These are phyloP conservation scores for Epichloe sp. DNA, from an alignment of 2,329 filamentous ascomycete species.

Conservation along the genomic window DNA sequence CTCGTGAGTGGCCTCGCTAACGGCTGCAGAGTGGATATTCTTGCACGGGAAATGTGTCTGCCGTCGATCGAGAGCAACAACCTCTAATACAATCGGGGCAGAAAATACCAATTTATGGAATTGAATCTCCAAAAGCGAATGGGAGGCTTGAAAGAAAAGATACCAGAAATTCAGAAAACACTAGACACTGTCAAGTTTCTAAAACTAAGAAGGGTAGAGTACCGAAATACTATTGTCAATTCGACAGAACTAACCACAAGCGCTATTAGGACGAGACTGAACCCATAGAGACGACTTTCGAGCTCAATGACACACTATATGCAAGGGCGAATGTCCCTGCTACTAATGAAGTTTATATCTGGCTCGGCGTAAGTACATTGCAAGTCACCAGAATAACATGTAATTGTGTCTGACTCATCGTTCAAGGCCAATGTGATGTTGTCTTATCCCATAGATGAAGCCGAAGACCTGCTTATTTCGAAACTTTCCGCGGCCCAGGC, in stretches of 20 bases:
- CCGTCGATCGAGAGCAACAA: not conserved
- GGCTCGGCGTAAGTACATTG: constrained; percentile 60
- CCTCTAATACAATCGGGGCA: constrained; percentile 22
- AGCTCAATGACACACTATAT: constrained; percentile 91
- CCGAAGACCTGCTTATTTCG: constrained; percentile 60
- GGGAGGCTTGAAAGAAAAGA: constrained; percentile 77
- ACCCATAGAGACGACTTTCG: constrained; percentile 82
- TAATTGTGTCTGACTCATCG: constrained; percentile 2
- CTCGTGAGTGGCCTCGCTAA: constrained; percentile 44
- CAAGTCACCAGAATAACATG: not conserved
- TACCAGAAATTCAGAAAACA: constrained; percentile 94
- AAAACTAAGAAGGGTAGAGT: constrained; percentile 54
- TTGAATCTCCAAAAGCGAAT: constrained; percentile 77
- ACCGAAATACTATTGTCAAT: not conserved
- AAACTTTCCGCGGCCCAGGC: constrained; percentile 70
- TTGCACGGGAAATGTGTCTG: not conserved
- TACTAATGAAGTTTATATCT: constrained; percentile 87
- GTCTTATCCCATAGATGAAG: constrained; percentile 82
- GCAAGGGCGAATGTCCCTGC: constrained; percentile 73
- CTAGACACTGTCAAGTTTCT: constrained; percentile 83
- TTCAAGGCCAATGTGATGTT: constrained; percentile 89
- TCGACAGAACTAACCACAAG: constrained; percentile 1
- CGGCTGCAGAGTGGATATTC: not conserved
- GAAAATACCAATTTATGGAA: constrained; percentile 99
- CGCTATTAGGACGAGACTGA: constrained; percentile 37